phyloP scores from a whole-genome alignment of 768 basidiomycete species.

The Lactifluus pinguis region DNA sequence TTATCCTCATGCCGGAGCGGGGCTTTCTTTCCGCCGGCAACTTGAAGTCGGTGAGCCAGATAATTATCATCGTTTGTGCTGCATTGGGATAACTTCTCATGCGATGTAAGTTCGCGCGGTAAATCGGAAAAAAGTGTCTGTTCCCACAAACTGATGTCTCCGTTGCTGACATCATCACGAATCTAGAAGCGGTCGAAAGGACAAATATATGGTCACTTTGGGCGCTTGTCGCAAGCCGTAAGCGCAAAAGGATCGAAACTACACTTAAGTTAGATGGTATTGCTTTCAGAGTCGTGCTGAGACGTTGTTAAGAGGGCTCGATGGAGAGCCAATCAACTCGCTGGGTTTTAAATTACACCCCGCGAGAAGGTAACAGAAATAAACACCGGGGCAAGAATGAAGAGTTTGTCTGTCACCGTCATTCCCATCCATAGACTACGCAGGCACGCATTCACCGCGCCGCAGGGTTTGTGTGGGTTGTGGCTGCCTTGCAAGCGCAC shows the following conservation, averaged over 20 bases:
- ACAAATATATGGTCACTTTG: neutral
- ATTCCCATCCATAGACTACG: neutral
- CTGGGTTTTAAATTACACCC: conserved; percentile 20
- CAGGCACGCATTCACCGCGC: conserved; percentile 2
- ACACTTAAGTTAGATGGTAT: neutral
- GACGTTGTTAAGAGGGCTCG: neutral
- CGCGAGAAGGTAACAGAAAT: conserved; percentile 14
- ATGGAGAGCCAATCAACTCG: conserved; percentile 6
- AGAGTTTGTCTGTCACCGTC: conserved; percentile 16
- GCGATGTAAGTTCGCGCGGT: neutral
- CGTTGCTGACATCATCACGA: neutral
- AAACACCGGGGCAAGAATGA: conserved; percentile 4
- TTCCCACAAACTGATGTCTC: neutral
- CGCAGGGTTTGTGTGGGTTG: neutral
- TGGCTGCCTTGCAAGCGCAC: neutral
- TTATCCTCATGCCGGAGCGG: neutral
- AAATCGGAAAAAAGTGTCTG: neutral
- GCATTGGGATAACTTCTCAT: neutral
- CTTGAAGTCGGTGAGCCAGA: neutral
- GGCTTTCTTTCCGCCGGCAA: neutral
- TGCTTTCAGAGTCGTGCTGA: neutral
- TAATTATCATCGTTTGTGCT: neutral
- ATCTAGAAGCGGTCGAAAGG: neutral
- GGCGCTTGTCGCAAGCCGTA: neutral
- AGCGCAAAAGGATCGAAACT: neutral